phyloP scores from a whole-genome alignment of 2,329 filamentous ascomycete species.

The Beauveria pseudobassiana region DNA sequence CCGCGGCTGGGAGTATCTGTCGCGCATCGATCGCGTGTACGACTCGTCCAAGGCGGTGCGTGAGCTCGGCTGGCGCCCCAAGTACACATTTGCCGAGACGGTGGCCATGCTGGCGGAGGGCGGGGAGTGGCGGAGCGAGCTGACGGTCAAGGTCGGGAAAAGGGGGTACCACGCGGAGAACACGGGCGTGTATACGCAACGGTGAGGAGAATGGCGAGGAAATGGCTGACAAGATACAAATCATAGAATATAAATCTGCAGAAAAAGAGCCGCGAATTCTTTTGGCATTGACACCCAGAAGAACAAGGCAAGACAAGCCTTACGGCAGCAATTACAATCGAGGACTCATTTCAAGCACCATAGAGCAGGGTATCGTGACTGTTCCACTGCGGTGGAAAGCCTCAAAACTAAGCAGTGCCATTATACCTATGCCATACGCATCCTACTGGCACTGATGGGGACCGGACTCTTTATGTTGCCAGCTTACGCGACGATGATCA shows the following conservation, averaged over 20 bases:
- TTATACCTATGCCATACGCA: too few relatives aligned
- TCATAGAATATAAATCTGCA: too few relatives aligned
- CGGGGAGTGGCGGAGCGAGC: conserved; percentile 31
- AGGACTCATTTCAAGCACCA: too few relatives aligned
- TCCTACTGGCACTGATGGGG: too few relatives aligned
- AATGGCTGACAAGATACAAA: neutral
- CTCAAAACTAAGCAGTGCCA: too few relatives aligned
- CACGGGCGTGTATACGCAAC: conserved; percentile 36
- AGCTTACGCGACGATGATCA: neutral
- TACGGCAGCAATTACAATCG: too few relatives aligned
- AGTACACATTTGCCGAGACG: conserved; percentile 31
- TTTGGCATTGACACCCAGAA: too few relatives aligned
- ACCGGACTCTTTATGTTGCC: neutral
- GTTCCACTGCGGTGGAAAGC: too few relatives aligned
- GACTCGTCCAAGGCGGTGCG: conserved; percentile 33
- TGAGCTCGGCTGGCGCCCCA: conserved; percentile 35
- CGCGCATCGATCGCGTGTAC: conserved; percentile 37
- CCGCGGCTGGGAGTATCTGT: conserved; percentile 30
- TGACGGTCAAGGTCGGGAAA: conserved; percentile 32
- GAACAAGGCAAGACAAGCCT: too few relatives aligned
- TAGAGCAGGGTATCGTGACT: too few relatives aligned
- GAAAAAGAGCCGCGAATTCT: too few relatives aligned
- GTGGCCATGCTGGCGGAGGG: conserved; percentile 28
- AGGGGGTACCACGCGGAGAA: conserved; percentile 36
- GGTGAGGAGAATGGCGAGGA: conserved; percentile 14